phyloP scores from a whole-genome alignment of 1,284 basidiomycete genomes.

The Rhodofomes roseus region DNA sequence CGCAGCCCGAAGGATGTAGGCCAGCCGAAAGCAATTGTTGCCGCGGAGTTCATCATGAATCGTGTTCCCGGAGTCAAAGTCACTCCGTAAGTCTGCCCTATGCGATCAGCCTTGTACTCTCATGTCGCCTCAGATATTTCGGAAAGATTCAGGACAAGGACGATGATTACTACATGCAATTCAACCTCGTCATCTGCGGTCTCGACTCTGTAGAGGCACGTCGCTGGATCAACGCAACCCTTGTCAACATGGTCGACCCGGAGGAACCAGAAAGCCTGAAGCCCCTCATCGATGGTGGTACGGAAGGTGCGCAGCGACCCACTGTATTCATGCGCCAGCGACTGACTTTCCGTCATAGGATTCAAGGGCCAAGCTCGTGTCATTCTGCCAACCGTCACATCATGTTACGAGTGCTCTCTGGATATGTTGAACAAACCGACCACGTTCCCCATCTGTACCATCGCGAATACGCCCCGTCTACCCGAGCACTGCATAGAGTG shows the following conservation, averaged over 20 bases:
- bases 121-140: slow-evolving; percentile 63
- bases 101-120: slow-evolving; percentile 6
- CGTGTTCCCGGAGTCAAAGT: slow-evolving; percentile 93
- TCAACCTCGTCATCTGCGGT: slow-evolving; percentile 95
- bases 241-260: slow-evolving; percentile 90
- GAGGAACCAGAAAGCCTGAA: slow-evolving; percentile 92
- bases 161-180: slow-evolving; percentile 95
- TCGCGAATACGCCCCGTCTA: slow-evolving; percentile 96
- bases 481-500: slow-evolving; percentile 99
- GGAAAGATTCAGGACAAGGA: slow-evolving; percentile 99
- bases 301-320: slow-evolving; percentile 67
- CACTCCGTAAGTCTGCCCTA: slow-evolving; percentile 68
- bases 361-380: slow-evolving; percentile 99
- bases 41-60: slow-evolving; percentile 94
- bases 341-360: slow-evolving; percentile 43
- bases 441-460: slow-evolving; percentile 97
- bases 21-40: slow-evolving; percentile 88
- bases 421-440: slow-evolving; percentile 99
- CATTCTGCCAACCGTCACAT: slow-evolving; percentile 92
- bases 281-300: slow-evolving; percentile 98
- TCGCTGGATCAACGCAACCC: slow-evolving; percentile 98
- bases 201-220: slow-evolving; percentile 97
- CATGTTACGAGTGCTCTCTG: slow-evolving; percentile 97
- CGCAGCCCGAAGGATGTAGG: slow-evolving; percentile 87
- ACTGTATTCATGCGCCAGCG: not conserved